Base-by-base conservation (phyloP, 805 yeast genomes). In the Nakazawaea siamensis region DNA sequence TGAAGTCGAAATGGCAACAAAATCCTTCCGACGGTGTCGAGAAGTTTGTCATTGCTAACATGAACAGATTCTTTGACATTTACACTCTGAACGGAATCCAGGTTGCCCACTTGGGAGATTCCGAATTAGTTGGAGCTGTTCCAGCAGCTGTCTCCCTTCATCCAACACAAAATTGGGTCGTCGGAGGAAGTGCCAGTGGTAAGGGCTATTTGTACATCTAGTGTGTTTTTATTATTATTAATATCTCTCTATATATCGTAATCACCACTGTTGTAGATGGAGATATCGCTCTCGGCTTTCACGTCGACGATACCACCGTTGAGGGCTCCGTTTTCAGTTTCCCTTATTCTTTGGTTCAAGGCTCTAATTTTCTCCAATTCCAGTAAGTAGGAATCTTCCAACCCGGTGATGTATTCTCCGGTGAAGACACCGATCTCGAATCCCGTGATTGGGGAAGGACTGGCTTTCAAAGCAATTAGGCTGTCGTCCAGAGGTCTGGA, bases 371-470 rank as follows among this genome's bases (percentile, higher is more conserved):
- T 66, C 58, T 88, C 97, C 43, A 92, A 70, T 54, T 83, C 88
- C 44, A 73, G 74, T 39, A 92, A 58, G 56, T 90, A 88, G 31
- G 73, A 73, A 50, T 82, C 80, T 57, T 86, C 95, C 29, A 78
- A 80, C 35, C 97, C 97, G n/a, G 98, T 92, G 41, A 90, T 78
- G 57, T 92, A 92, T 41, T 76, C 61, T 32, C 98, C 98, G 9
- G 94, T 92, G 59, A 92, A 92, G 11, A 92, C 98, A 56, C 98
- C 98, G 35, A 85, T 88, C 63, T 92, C 98, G 50, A 87, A 92
- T 26, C 79, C 72, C 18, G 66, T 62, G 40, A 82, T 64, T 12
- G 50, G 45, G 11, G 62, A 55, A 20, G 40, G 18, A 18, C 38
- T 47, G 19, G 29, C 18, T 18, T 28, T 13, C 26, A 31, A 23